Percentiles rank a stretch among this genome's conserved stretches.
Conservation (phyloP, 768 basidiomycete genomes). For the Suillus decipiens region DNA sequence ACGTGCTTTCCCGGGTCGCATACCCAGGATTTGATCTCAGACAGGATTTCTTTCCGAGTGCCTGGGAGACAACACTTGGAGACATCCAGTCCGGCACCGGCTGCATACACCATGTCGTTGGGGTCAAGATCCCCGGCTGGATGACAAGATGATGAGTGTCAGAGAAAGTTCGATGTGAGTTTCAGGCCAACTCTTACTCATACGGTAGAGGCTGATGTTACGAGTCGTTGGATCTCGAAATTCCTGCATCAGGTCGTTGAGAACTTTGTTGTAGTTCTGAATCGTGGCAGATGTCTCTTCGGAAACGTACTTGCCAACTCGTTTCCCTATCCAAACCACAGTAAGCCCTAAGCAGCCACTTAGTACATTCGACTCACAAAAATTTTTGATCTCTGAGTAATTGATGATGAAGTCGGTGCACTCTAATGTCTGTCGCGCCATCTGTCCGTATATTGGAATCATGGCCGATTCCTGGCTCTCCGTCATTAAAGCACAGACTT, state of each 20-base stretch:
- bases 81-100: not conserved
- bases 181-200: not conserved
- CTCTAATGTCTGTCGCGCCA: conserved; percentile 22
- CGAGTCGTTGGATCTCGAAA: not conserved
- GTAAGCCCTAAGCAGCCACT: not conserved
- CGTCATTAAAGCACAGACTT: not conserved
- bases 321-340: not conserved
- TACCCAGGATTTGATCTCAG: conserved; percentile 20
- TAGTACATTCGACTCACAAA: conserved; percentile 16
- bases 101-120: not conserved
- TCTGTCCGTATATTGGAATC: not conserved
- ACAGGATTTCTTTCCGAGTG: conserved; percentile 16
- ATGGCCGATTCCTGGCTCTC: not conserved
- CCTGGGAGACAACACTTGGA: conserved; percentile 17
- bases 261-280: not conserved
- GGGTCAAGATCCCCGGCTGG: not conserved
- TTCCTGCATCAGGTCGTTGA: conserved; percentile 4
- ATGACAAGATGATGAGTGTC: too few species aligned
- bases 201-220: not conserved
- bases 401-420: conserved; percentile 29
- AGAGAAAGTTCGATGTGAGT: not conserved
- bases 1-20: not conserved
- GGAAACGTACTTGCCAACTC: conserved; percentile 4
- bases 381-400: conserved; percentile 27
- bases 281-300: not conserved